Base-by-base conservation (phyloP, 805 yeast species). In the Blastobotrys parvus region DNA sequence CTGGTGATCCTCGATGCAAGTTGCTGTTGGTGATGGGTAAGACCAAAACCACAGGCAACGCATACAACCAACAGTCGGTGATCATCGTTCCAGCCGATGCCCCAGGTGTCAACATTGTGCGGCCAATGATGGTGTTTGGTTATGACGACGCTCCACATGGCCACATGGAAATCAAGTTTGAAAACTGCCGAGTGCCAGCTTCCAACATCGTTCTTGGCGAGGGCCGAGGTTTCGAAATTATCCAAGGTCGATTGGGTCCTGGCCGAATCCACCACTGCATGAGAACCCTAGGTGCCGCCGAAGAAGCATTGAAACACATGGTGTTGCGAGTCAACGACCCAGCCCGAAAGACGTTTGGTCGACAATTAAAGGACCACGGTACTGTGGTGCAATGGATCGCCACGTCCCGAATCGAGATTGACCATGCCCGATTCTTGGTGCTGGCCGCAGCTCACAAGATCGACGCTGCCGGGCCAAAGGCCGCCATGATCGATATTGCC, bases 241-340 rank as follows among this genome's bases (percentile, higher is more conserved):
- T 78, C 51, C 83, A 78, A 58, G 75, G 80, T 18, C 67, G 83
- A 44, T 64, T 78, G 34, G 83, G 83, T 1, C 82, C 83, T 1
- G 83, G 84, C n/a, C 65, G 83, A 56, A 74, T 78, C 49, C 84
- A 78, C 58, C 83, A 78, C 58, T 78, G 83, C 59, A 77, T 78
- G 83, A 65, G 83, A 55, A 59, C 72, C 23, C 65, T 78, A 49
- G 84, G 84, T 3, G 73, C 69, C 33, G 83, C 79, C 5, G 80
- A 76, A 52, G 73, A 68, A 52, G 75, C 80, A 2, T 63, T 78
- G 43, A 48, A 61, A 48, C 63, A 67, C 45, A 69, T 72, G 41
- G 67, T 70, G 21, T 63, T 68, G 47, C 67, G 84, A 50, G 81
- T 53, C 23, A 41, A 47, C 23, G 50, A 80, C 34, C 68, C 71